Conservation (phyloP, 345 rosid species). For the Psidium guajava region DNA sequence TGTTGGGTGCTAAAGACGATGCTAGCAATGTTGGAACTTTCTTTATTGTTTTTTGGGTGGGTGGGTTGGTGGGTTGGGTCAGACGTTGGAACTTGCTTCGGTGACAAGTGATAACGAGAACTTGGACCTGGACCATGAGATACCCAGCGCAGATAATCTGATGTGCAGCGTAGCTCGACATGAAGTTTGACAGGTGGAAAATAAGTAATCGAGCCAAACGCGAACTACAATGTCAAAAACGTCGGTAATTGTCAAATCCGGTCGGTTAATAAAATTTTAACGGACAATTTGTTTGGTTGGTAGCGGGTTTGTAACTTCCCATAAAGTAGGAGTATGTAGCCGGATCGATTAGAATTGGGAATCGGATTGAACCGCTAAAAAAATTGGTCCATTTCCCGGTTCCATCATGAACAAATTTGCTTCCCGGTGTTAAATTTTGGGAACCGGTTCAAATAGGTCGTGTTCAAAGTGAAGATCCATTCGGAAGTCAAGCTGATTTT, state of each 20-base stretch:
- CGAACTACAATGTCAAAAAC: not conserved
- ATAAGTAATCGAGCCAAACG: no score
- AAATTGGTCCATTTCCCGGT: no score
- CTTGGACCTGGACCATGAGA: not conserved
- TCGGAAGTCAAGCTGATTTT: fast-evolving
- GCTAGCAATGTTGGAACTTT: not conserved
- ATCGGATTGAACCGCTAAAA: no score
- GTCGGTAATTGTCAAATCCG: not conserved
- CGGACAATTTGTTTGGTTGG: not conserved
- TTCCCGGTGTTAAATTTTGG: no score
- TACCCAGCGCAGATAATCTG: not conserved
- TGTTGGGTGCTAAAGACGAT: not conserved
- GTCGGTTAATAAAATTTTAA: not conserved
- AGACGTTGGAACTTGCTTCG: not conserved
- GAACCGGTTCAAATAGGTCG: no score
- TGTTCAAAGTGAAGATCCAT: no score
- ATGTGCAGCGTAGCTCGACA: not conserved
- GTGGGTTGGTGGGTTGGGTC: no score
- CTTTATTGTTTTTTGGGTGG: no score
- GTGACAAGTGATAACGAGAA: not conserved
- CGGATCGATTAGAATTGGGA: no score
- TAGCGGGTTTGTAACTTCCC: not conserved
- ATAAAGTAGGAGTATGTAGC: no score
- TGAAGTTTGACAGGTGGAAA: not conserved
- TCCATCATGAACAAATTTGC: no score